Conservation (phyloP, 192 early-diverging fungal species). For the Coemansia furcata region DNA sequence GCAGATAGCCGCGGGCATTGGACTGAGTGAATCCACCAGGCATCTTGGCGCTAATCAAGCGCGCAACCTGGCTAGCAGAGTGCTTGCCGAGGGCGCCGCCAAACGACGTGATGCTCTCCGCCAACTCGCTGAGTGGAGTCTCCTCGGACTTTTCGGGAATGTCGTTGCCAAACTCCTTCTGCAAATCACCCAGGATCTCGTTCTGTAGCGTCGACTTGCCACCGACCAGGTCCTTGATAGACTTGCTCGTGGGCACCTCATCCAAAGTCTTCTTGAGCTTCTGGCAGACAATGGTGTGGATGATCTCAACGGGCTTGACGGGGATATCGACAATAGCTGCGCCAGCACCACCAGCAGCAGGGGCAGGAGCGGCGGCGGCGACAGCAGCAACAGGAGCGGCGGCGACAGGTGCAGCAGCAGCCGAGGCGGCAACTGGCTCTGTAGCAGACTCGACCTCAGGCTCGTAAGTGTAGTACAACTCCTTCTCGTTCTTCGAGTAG, state of each 20-base stretch:
- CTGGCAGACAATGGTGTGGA: slow-evolving; percentile 83
- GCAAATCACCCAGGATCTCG: slow-evolving; percentile 94
- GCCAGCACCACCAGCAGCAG: slow-evolving; percentile 45
- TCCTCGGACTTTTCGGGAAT: slow-evolving; percentile 90
- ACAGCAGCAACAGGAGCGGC: slow-evolving; percentile 58
- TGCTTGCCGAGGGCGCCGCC: slow-evolving; percentile 76
- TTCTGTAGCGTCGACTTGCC: slow-evolving; percentile 97
- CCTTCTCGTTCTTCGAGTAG: slow-evolving; percentile 85
- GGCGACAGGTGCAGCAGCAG: slow-evolving; percentile 53
- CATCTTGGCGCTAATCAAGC: slow-evolving; percentile 87
- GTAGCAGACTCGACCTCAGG: slow-evolving; percentile 60
- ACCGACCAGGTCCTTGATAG: slow-evolving; percentile 81
- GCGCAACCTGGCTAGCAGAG: slow-evolving; percentile 67
- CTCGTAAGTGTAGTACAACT: slow-evolving; percentile 92
- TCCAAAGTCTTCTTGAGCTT: slow-evolving; percentile 82
- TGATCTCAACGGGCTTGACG: slow-evolving; percentile 77
- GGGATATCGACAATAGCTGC: slow-evolving; percentile 76
- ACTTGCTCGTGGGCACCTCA: slow-evolving; percentile 62
- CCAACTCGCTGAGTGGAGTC: slow-evolving; percentile 76
- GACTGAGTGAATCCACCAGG: slow-evolving; percentile 82
- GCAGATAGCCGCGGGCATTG: slow-evolving; percentile 69
- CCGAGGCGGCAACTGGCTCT: slow-evolving; percentile 52
- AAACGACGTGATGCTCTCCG: slow-evolving; percentile 68
- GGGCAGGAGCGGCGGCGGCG: slow-evolving; percentile 54
- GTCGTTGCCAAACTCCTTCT: slow-evolving; percentile 88